These are phyloP conservation scores for Fusarium verrucosum DNA, from an alignment of 2,329 filamentous ascomycete genomes.

Conservation along the genomic window DNA sequence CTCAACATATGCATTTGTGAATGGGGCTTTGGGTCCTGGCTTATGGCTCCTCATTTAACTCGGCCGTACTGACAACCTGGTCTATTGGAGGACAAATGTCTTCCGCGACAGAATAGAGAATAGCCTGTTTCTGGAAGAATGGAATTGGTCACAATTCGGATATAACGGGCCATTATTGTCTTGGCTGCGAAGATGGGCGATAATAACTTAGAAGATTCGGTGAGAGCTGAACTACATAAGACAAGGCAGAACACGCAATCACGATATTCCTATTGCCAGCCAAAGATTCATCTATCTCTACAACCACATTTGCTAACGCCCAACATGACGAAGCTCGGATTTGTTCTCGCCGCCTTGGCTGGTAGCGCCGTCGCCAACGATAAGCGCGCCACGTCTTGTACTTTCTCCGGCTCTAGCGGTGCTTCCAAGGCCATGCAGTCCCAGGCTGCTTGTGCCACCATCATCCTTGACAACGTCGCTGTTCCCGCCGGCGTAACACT, in stretches of 20 bases:
- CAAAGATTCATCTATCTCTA: constrained; percentile 16
- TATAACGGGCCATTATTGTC: not conserved
- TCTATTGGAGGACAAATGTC: constrained; percentile 24
- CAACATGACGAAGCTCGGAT: constrained; percentile 30
- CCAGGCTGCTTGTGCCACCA: constrained; percentile 31
- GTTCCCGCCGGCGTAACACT: constrained; percentile 36
- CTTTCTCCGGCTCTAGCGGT: constrained; percentile 33
- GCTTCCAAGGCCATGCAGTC: constrained; percentile 26
- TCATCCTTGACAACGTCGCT: constrained; percentile 24
- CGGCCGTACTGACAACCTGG: not conserved
- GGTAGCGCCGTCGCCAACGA: constrained; percentile 25
- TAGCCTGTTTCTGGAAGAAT: not conserved
- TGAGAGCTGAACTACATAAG: not conserved
- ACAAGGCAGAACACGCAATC: not conserved
- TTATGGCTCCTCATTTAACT: constrained; percentile 14
- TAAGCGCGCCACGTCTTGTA: constrained; percentile 35
- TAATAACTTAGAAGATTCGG: constrained; percentile 24
- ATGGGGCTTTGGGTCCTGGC: not conserved
- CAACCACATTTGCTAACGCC: not conserved
- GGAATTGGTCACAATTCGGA: not conserved
- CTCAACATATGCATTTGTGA: not conserved
- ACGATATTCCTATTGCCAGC: constrained; percentile 31
- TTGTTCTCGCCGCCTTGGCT: constrained; percentile 30
- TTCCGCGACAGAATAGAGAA: not conserved
- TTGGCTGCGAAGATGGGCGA: not conserved